Percentiles rank a stretch among this genome's conserved stretches.
Conservation (phyloP, 2,329 filamentous ascomycete genomes). For the Aspergillus unguis region DNA sequence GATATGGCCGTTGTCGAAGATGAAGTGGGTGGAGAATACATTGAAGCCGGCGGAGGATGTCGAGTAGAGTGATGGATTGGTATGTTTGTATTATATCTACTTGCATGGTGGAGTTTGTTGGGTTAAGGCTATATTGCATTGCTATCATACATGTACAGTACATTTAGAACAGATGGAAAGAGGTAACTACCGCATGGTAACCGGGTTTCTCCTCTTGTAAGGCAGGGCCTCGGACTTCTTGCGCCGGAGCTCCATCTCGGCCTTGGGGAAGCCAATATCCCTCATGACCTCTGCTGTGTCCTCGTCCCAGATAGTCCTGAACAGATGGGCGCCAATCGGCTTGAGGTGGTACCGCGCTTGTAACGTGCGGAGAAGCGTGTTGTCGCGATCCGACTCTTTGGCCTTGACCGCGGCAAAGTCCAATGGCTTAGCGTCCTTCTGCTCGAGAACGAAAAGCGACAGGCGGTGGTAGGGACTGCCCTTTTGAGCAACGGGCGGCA, state of each 20-base stretch:
- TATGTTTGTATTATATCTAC: constrained; percentile 22
- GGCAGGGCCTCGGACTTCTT: constrained; percentile 68
- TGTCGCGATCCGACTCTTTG: constrained; percentile 54
- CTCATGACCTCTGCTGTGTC: constrained; percentile 84
- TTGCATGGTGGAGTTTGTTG: constrained; percentile 23
- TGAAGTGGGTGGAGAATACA: constrained; percentile 38
- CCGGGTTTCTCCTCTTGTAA: constrained; percentile 58
- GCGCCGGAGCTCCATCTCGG: constrained; percentile 79
- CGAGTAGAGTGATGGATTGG: neutral
- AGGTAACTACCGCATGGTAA: constrained; percentile 41
- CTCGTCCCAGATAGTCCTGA: constrained; percentile 87
- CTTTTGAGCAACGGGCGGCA: constrained; percentile 82
- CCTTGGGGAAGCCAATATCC: constrained; percentile 68
- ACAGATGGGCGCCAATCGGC: constrained; percentile 80
- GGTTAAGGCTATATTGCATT: constrained; percentile 28
- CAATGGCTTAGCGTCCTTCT: constrained; percentile 60
- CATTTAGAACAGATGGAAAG: constrained; percentile 29
- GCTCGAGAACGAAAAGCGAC: constrained; percentile 77
- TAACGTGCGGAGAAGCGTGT: constrained; percentile 73
- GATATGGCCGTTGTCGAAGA: constrained; percentile 35
- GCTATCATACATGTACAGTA: constrained; percentile 43
- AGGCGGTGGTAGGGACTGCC: constrained; percentile 89
- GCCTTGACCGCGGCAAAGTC: constrained; percentile 58
- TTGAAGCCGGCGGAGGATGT: constrained; percentile 32
- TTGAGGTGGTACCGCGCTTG: constrained; percentile 65